phyloP scores from a whole-genome alignment of 176 grass and related monocot genomes.

The Echinochloa phyllopogon region DNA sequence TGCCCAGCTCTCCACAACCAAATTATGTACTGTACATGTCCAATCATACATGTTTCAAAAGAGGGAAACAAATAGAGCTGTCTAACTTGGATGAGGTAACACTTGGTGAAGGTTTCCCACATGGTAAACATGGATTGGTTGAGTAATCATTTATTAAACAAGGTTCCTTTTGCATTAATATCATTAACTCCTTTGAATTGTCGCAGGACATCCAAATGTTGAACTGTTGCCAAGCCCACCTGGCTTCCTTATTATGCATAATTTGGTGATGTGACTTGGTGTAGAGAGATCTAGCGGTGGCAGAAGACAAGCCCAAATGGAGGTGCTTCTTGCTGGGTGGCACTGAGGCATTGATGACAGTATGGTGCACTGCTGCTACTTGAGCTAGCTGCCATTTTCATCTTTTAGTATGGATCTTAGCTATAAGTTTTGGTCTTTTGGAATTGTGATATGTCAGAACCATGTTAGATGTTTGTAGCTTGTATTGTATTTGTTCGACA shows the following conservation, averaged over 20 bases:
- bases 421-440: conserved; percentile 20
- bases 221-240: conserved; percentile 10
- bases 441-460: not conserved
- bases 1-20: not conserved
- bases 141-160: not conserved
- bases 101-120: not conserved
- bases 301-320: conserved; percentile 41
- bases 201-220: conserved; percentile 11
- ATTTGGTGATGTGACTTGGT: conserved; percentile 25
- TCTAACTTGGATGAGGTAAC: conserved; percentile 10
- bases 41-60: not conserved
- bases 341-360: not conserved
- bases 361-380: conserved; percentile 6
- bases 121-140: conserved; percentile 1
- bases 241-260: conserved; percentile 10
- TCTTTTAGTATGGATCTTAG: conserved; percentile 30
- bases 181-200: conserved; percentile 10
- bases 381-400: conserved; percentile 16
- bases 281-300: not conserved
- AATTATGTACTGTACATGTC: not conserved
- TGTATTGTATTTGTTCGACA: conserved; percentile 19
- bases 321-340: conserved; percentile 25
- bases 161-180: not conserved
- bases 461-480: conserved; percentile 46
- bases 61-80: not conserved